These are phyloP conservation scores for Leccinum subfulvum DNA, from an alignment of 1,284 basidiomycete species.

Conservation along the genomic window DNA sequence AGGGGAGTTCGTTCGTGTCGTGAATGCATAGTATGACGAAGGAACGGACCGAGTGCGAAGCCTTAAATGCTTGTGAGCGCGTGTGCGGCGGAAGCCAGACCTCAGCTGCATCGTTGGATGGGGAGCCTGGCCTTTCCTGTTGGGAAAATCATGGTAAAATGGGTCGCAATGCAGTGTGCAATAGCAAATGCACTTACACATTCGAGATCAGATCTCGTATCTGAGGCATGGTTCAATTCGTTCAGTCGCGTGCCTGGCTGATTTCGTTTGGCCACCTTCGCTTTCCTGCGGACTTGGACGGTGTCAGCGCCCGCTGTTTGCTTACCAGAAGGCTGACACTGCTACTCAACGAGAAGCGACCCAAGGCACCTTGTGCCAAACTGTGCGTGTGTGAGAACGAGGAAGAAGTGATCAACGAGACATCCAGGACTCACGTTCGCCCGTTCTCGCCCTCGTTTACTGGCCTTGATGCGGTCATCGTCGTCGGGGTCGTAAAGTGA, in stretches of 20 bases:
- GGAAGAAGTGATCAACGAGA: constrained; percentile 17
- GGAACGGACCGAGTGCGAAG: constrained; percentile 9
- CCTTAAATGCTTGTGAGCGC: constrained; percentile 28
- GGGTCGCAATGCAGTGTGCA: constrained; percentile 33
- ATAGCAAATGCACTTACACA: constrained; percentile 34
- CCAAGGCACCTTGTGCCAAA: constrained; percentile 11
- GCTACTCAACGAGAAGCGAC: constrained; percentile 26
- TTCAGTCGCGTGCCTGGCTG: constrained; percentile 32
- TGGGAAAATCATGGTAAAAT: constrained; percentile 36
- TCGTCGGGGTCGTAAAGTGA: no score
- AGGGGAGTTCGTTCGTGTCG: constrained; percentile 45
- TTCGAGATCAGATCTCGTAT: constrained; percentile 37
- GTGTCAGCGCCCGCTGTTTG: constrained; percentile 18
- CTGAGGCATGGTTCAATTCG: constrained; percentile 29
- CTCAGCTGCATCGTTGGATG: constrained; percentile 32
- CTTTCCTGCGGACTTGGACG: constrained; percentile 26
- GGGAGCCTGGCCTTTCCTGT: constrained; percentile 37
- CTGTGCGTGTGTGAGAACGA: constrained; percentile 23
- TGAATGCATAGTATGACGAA: constrained; percentile 39
- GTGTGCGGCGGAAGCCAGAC: constrained; percentile 34
- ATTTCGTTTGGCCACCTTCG: constrained; percentile 40
- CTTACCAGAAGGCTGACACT: constrained; percentile 22
- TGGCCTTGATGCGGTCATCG: no score
- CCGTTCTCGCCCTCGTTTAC: no score
- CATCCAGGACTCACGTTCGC: constrained; percentile 16